These are phyloP conservation scores for Penicillium polonicum DNA, from an alignment of 2,329 filamentous ascomycete genomes.

Conservation along the genomic window DNA sequence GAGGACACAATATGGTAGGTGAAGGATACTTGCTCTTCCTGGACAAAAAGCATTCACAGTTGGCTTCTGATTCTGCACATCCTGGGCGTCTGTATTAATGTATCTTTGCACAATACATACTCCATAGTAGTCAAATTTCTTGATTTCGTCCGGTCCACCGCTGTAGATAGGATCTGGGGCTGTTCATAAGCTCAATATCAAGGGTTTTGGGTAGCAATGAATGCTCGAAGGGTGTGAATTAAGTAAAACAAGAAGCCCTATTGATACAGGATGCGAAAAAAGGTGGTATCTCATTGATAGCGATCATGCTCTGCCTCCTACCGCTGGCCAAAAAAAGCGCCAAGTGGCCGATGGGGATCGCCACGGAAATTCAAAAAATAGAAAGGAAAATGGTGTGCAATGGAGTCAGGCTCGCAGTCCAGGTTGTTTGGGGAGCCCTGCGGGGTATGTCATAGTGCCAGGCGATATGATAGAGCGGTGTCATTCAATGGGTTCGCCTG, in stretches of 20 bases:
- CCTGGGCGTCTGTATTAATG: background rate
- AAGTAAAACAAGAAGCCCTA: constrained; percentile 18
- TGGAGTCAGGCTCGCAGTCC: background rate
- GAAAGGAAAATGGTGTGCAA: background rate
- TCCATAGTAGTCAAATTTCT: background rate
- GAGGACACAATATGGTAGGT: constrained; percentile 18
- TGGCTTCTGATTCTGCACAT: background rate
- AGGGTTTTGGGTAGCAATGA: too few species aligned
- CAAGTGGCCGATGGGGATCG: constrained; percentile 5
- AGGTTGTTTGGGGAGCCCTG: background rate
- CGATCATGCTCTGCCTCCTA: constrained; percentile 17
- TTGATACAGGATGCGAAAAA: constrained; percentile 24
- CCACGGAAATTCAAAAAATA: constrained; percentile 13
- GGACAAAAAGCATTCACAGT: background rate
- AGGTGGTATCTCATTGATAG: constrained; percentile 28
- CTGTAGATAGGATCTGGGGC: background rate
- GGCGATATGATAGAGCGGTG: background rate
- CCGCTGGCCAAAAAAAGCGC: constrained; percentile 20
- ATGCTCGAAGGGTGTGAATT: constrained; percentile 19
- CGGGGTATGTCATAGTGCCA: background rate
- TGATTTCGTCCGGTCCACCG: background rate
- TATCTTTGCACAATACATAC: background rate
- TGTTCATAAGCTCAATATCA: background rate
- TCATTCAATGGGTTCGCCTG: background rate
- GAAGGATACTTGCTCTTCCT: background rate